These are phyloP conservation scores for Picochlorum sp. DNA, from an alignment of 139 green algal genomes.

Conservation along the genomic window DNA sequence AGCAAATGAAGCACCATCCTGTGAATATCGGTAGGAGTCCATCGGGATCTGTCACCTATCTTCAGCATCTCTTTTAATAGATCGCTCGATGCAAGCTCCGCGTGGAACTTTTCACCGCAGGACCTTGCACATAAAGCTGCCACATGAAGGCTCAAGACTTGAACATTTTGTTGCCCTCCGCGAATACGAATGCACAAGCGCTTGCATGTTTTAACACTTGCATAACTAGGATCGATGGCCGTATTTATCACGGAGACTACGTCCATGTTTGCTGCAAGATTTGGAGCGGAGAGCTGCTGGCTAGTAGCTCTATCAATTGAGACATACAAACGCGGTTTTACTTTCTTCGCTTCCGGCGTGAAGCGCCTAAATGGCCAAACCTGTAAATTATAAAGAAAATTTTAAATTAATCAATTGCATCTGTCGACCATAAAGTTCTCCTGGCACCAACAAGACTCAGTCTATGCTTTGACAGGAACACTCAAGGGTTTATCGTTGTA, in stretches of 20 bases:
- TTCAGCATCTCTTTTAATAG: slow-evolving; percentile 7
- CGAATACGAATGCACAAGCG: neutral
- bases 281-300: slow-evolving; percentile 11
- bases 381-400: no score
- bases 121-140: slow-evolving; percentile 5
- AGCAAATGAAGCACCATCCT: slow-evolving; percentile 8
- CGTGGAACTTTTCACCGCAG: slow-evolving; percentile 13
- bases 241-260: slow-evolving; percentile 4
- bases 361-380: neutral
- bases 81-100: slow-evolving; percentile 9
- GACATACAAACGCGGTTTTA: slow-evolving; percentile 9
- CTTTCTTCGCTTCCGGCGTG: neutral
- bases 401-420: no score
- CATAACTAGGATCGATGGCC: slow-evolving; percentile 5
- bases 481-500: no score
- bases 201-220: slow-evolving; percentile 13
- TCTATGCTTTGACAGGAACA: no score
- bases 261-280: slow-evolving; percentile 13
- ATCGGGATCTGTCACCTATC: slow-evolving; percentile 5
- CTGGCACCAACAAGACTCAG: no score
- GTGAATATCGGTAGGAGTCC: slow-evolving; percentile 6
- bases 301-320: slow-evolving; percentile 12
- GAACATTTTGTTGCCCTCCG: neutral
- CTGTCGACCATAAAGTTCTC: no score
- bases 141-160: slow-evolving; percentile 7